Evolutionary conservation across 179 eudicot genomes (phyloP).

Genomic region (Amaranthus tricolor): DNA sequence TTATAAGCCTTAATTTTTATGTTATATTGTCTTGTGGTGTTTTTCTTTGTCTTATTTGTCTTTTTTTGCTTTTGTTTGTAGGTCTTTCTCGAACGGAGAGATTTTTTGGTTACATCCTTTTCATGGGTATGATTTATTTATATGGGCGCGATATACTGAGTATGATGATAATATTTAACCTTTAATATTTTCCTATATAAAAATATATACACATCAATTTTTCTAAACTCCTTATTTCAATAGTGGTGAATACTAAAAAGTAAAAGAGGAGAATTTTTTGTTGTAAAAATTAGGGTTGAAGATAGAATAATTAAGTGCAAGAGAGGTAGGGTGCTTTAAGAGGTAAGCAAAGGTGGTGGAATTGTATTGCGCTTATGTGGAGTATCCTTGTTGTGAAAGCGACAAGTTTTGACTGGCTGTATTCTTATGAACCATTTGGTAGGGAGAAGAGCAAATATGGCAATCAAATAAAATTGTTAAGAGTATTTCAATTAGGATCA

Average conservation of each 20-base stretch:
- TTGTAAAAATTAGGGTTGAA: background rate
- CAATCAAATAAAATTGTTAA: background rate
- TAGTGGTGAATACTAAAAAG: background rate
- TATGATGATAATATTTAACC: too few relatives aligned
- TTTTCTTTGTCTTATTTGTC: too few relatives aligned
- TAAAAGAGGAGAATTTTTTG: too few relatives aligned
- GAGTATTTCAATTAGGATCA: background rate
- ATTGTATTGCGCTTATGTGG: conserved; percentile 25
- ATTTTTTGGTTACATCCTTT: too few relatives aligned
- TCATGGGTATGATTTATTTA: too few relatives aligned
- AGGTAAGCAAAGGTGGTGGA: conserved; percentile 80
- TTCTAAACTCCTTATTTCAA: background rate
- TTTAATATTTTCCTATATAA: too few relatives aligned
- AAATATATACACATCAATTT: too few relatives aligned
- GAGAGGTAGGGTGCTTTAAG: conserved; percentile 65
- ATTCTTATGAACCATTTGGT: conserved; percentile 23
- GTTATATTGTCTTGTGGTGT: too few relatives aligned
- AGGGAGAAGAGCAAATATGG: background rate
- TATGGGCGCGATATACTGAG: too few relatives aligned
- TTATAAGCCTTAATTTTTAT: too few relatives aligned
- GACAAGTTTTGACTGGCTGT: conserved; percentile 18
- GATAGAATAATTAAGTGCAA: conserved; percentile 33
- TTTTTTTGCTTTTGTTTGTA: too few relatives aligned
- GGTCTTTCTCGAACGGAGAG: too few relatives aligned
- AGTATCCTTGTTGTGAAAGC: conserved; percentile 58